Evolutionary conservation across 768 basidiomycete genomes (phyloP).

Genomic region (Coprinopsis sp.): DNA sequence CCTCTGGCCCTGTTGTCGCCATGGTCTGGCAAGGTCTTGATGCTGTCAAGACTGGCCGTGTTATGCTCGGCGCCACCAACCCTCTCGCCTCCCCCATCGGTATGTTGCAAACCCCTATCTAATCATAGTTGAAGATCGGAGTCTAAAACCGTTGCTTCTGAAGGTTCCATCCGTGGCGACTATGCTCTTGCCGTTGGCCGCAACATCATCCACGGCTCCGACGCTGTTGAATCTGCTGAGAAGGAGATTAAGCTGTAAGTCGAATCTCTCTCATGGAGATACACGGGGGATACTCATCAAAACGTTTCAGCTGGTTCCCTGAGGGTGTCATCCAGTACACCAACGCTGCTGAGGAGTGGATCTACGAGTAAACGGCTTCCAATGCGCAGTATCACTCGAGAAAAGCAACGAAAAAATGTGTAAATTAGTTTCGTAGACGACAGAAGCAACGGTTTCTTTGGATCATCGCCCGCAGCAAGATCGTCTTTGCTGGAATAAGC

Average conservation of each 20-base stretch:
- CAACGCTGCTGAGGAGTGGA: slow-evolving; percentile 60
- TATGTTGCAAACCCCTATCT: slow-evolving; percentile 28
- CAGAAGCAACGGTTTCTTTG: too few species aligned
- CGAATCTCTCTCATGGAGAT: neutral
- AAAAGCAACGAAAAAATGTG: slow-evolving; percentile 8
- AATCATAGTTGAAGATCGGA: slow-evolving; percentile 1
- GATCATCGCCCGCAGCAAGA: too few species aligned
- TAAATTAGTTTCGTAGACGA: slow-evolving; percentile 10
- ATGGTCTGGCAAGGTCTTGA: slow-evolving; percentile 96
- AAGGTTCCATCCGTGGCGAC: slow-evolving; percentile 95
- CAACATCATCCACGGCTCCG: slow-evolving; percentile 91
- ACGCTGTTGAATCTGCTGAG: slow-evolving; percentile 83
- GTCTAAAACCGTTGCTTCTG: slow-evolving; percentile 10
- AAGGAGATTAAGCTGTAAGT: slow-evolving; percentile 92
- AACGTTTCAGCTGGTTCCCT: slow-evolving; percentile 78
- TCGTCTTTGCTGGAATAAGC: too few species aligned
- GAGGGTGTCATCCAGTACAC: slow-evolving; percentile 75
- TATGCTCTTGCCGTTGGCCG: slow-evolving; percentile 91
- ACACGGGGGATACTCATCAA: slow-evolving; percentile 8
- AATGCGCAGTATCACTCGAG: neutral
- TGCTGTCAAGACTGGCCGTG: slow-evolving; percentile 92
- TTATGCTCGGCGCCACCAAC: slow-evolving; percentile 96
- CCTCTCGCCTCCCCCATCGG: slow-evolving; percentile 86
- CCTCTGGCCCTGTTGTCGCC: slow-evolving; percentile 89
- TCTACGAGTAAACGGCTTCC: slow-evolving; percentile 62